phyloP scores from a whole-genome alignment of 2,329 filamentous ascomycete species.

The Leptographium galeiforme region DNA sequence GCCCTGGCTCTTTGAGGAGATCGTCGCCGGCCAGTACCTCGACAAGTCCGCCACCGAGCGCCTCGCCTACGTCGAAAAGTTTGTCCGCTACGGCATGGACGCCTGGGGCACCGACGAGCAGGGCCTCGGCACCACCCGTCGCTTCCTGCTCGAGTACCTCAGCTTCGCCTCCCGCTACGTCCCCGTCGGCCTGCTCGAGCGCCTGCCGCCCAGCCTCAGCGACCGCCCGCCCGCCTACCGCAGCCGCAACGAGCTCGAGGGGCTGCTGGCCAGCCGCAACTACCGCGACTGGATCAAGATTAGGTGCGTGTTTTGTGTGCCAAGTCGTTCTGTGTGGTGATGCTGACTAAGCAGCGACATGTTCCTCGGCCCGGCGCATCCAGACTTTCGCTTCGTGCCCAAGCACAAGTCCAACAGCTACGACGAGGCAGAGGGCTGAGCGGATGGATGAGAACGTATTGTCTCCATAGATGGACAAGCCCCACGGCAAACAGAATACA shows the following conservation, averaged over 20 bases:
- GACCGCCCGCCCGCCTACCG: slow-evolving; percentile 76
- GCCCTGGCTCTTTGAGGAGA: slow-evolving; percentile 97
- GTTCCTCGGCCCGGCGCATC: slow-evolving; percentile 85
- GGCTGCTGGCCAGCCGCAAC: slow-evolving; percentile 77
- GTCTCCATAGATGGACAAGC: background rate
- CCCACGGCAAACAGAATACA: too few species aligned
- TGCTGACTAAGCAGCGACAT: slow-evolving; percentile 56
- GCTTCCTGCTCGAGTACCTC: slow-evolving; percentile 90
- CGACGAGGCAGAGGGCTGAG: slow-evolving; percentile 41
- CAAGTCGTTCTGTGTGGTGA: too few species aligned
- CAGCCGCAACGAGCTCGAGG: slow-evolving; percentile 84
- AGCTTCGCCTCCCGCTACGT: slow-evolving; percentile 90
- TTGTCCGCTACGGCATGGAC: slow-evolving; percentile 78
- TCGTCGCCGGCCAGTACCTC: slow-evolving; percentile 78
- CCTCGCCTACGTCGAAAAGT: slow-evolving; percentile 74
- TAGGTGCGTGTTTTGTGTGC: slow-evolving; percentile 38
- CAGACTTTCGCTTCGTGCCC: slow-evolving; percentile 85
- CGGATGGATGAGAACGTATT: too few species aligned
- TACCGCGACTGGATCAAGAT: slow-evolving; percentile 99
- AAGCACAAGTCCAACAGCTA: slow-evolving; percentile 97
- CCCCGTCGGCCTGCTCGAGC: slow-evolving; percentile 75
- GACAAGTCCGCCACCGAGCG: slow-evolving; percentile 89
- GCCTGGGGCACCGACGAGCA: slow-evolving; percentile 94
- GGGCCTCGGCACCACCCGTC: slow-evolving; percentile 76
- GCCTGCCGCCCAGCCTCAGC: slow-evolving; percentile 77